Percentiles rank a stretch among this genome's conserved stretches.
These are phyloP conservation scores for Penicillium sp. DNA, from an alignment of 2,329 filamentous ascomycete species.

Conservation along the genomic window DNA sequence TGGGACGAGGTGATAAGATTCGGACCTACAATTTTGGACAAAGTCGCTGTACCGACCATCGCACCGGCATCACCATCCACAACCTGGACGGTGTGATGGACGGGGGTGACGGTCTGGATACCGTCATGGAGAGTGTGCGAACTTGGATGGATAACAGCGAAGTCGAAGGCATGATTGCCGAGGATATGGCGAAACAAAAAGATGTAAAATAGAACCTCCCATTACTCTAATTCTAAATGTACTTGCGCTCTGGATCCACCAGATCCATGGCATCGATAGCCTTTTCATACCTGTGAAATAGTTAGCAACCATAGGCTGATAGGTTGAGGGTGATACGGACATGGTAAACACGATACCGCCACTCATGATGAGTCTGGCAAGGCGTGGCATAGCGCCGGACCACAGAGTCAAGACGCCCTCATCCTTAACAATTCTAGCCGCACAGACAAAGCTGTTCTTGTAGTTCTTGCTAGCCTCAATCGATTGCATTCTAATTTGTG, in stretches of 20 bases:
- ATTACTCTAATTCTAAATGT: constrained; percentile 59
- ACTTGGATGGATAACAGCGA: constrained; percentile 76
- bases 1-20: constrained; percentile 91
- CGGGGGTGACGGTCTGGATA: constrained; percentile 72
- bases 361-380: constrained; percentile 83
- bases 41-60: constrained; percentile 85
- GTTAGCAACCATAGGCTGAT: constrained; percentile 13
- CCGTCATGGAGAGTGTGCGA: constrained; percentile 75
- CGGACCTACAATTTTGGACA: constrained; percentile 83
- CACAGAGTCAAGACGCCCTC: constrained; percentile 90
- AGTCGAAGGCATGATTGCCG: constrained; percentile 68
- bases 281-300: constrained; percentile 73
- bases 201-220: constrained; percentile 17
- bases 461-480: constrained; percentile 80
- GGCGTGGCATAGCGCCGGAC: constrained; percentile 84
- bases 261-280: constrained; percentile 82
- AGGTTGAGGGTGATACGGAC: constrained; percentile 48
- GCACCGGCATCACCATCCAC: constrained; percentile 76
- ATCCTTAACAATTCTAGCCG: constrained; percentile 77
- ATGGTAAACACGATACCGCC: constrained; percentile 98
- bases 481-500: constrained; percentile 86
- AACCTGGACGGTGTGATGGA: constrained; percentile 78
- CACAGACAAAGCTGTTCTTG: constrained; percentile 85
- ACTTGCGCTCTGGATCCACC: constrained; percentile 80
- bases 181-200: constrained; percentile 56